phyloP scores from a whole-genome alignment of 306 rosid genomes.

The Calophaca sinica region DNA sequence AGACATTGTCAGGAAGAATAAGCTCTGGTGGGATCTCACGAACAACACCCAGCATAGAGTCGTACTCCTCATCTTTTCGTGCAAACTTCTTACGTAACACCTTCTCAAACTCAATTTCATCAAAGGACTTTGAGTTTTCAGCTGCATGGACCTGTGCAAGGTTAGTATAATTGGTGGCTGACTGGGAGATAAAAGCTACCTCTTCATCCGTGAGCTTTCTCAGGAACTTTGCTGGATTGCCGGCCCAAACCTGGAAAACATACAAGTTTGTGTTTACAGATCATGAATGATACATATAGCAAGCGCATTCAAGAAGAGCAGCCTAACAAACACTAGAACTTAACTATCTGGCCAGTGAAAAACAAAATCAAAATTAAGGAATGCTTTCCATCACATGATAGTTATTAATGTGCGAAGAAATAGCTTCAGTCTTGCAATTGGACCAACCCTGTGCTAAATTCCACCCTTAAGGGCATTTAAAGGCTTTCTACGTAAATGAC shows the following conservation, averaged over 20 bases:
- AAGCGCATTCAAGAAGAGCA: conserved; percentile 22
- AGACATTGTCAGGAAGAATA: conserved; percentile 79
- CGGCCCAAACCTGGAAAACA: conserved; percentile 87
- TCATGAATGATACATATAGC: not conserved
- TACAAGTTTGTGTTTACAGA: conserved; percentile 31
- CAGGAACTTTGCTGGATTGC: conserved; percentile 93
- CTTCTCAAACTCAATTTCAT: conserved; percentile 88
- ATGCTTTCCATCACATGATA: conserved; percentile 23
- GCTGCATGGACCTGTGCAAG: conserved; percentile 97
- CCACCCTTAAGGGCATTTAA: conserved; percentile 2
- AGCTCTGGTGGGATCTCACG: conserved; percentile 87
- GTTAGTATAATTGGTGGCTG: conserved; percentile 79
- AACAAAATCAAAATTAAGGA: not conserved
- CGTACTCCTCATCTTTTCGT: conserved; percentile 79
- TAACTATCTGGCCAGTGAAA: no score
- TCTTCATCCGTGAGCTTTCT: conserved; percentile 93
- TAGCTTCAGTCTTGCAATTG: conserved; percentile 31
- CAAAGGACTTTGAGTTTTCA: conserved; percentile 78
- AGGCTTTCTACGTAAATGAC: not conserved
- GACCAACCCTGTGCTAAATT: conserved; percentile 29
- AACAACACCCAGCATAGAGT: conserved; percentile 83
- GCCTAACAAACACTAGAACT: not conserved
- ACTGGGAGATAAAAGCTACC: conserved; percentile 81
- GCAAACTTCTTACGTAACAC: conserved; percentile 90
- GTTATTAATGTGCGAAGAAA: not conserved